Percentiles rank a stretch among this genome's conserved stretches.
Conservation (phyloP, 1,139 yeast genomes). For the Suhomyces kunorum region DNA sequence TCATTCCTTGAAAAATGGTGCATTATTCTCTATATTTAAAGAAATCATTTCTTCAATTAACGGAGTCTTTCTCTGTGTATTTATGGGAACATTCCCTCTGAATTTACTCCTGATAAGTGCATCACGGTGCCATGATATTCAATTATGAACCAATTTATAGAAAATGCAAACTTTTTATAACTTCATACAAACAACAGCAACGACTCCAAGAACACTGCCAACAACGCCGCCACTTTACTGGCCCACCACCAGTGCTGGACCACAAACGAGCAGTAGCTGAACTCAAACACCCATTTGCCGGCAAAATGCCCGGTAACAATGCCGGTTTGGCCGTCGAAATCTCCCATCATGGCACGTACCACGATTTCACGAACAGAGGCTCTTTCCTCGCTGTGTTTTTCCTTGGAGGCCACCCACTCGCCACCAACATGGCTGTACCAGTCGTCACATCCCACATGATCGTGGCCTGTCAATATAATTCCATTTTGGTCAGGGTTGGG, state of each 20-base stretch:
- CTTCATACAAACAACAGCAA: constrained; percentile 16
- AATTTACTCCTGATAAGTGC: no score
- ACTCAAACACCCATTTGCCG: constrained; percentile 64
- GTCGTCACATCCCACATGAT: constrained; percentile 89
- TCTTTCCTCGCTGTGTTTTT: constrained; percentile 25
- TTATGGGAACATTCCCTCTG: no score
- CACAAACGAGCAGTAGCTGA: constrained; percentile 72
- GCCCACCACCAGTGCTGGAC: constrained; percentile 98
- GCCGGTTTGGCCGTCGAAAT: constrained; percentile 87
- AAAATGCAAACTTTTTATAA: not conserved
- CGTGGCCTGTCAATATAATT: constrained; percentile 89
- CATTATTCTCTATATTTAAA: no score
- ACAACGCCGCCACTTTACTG: constrained; percentile 55
- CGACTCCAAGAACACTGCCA: constrained; percentile 48
- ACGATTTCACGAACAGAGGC: constrained; percentile 70
- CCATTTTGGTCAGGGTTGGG: constrained; percentile 65
- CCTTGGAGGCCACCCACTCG: constrained; percentile 61
- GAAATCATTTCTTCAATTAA: no score
- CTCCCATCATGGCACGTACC: constrained; percentile 95
- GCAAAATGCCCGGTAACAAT: constrained; percentile 69
- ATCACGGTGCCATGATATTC: no score
- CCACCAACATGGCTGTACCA: constrained; percentile 51
- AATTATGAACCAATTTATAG: not conserved
- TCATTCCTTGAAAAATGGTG: no score
- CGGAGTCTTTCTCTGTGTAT: no score